Percentiles rank a stretch among this genome's conserved stretches.
These are phyloP conservation scores for Kwoniella sp. DNA, from an alignment of 768 basidiomycete species.

Conservation along the genomic window DNA sequence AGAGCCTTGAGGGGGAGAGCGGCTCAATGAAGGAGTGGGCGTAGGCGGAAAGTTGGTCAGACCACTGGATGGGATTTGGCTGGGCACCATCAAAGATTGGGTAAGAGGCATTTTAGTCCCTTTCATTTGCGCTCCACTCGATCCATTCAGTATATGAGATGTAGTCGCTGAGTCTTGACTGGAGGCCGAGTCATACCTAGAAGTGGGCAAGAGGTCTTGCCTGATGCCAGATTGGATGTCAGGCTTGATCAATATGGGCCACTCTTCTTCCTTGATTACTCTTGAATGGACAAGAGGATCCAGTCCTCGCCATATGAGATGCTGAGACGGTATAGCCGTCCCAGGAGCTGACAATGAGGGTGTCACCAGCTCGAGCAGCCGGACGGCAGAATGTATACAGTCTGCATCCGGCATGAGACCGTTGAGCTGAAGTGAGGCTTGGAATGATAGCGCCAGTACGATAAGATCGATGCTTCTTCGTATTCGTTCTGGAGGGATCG, in stretches of 20 bases:
- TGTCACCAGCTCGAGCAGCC: constrained; percentile 59
- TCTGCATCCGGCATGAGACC: constrained; percentile 66
- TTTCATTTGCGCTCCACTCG: neutral
- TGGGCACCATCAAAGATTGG: constrained; percentile 1
- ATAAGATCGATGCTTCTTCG: constrained; percentile 72
- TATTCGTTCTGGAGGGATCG: constrained; percentile 63
- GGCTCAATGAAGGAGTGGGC: constrained; percentile 1
- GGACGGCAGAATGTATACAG: constrained; percentile 68
- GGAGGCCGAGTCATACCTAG: neutral
- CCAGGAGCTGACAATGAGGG: constrained; percentile 56
- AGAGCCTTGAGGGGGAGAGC: neutral
- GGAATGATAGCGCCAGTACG: constrained; percentile 69
- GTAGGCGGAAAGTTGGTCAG: constrained; percentile 11
- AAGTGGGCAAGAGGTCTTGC: constrained; percentile 20
- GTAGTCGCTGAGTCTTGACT: neutral
- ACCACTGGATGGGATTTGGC: constrained; percentile 16
- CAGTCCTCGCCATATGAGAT: constrained; percentile 65
- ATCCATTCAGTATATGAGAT: neutral
- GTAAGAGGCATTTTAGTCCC: neutral
- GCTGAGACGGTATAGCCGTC: constrained; percentile 69
- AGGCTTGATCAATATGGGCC: constrained; percentile 63
- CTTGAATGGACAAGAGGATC: constrained; percentile 24
- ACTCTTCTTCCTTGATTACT: constrained; percentile 23
- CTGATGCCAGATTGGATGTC: constrained; percentile 64
- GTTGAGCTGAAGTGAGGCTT: constrained; percentile 68